phyloP scores from a whole-genome alignment of 768 basidiomycete species.

The Fomitopsis serialis region DNA sequence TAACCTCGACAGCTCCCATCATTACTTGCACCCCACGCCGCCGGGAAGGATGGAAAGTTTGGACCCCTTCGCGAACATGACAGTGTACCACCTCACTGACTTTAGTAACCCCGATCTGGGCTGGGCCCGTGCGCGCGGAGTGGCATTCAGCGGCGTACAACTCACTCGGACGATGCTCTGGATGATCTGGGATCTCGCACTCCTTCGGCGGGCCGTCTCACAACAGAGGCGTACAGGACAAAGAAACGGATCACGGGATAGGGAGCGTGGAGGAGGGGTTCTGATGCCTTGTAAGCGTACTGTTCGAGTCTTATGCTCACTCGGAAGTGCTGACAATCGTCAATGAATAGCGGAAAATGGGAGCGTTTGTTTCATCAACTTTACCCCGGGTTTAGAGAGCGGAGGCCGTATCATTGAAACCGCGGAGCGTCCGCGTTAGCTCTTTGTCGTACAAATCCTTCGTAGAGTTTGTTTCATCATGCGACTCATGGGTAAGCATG shows the following conservation, averaged over 20 bases:
- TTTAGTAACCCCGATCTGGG: conserved; percentile 9
- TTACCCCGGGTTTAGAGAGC: neutral
- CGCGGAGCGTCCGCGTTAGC: too few species aligned
- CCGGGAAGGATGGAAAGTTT: neutral
- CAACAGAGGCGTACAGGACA: neutral
- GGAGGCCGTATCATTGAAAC: neutral
- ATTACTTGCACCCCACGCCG: neutral
- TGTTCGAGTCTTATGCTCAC: neutral
- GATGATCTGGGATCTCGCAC: conserved; percentile 14
- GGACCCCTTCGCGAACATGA: conserved; percentile 1
- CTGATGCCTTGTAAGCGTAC: neutral
- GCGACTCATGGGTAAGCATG: too few species aligned
- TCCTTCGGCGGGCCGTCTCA: conserved; percentile 2
- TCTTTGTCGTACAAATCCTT: too few species aligned
- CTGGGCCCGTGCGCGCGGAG: conserved; percentile 4
- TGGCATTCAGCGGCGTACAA: conserved; percentile 10
- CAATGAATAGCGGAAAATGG: neutral
- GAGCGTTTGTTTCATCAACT: neutral
- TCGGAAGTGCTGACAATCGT: neutral
- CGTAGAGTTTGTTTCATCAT: too few species aligned
- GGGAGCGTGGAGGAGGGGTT: neutral
- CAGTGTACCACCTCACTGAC: conserved; percentile 10
- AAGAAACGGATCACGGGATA: neutral
- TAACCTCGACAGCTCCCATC: conserved; percentile 9
- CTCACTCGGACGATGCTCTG: conserved; percentile 16